A percentile compares a stretch with the other conserved stretches of the same genome.
Evolutionary conservation across 2,329 filamentous ascomycete genomes (phyloP).

Genomic region (Didymella keratinophila): DNA sequence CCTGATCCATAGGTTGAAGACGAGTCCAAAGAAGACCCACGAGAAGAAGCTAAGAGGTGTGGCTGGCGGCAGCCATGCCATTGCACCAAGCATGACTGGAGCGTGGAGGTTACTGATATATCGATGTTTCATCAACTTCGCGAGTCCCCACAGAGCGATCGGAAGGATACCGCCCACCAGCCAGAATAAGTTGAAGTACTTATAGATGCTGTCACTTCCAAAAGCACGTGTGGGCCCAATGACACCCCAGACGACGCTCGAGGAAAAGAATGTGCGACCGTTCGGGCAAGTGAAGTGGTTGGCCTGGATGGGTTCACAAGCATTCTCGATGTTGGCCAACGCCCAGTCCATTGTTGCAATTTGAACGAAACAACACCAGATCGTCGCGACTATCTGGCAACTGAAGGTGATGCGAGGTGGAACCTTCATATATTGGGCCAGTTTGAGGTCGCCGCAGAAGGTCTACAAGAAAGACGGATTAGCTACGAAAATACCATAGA

Average conservation of each 20-base stretch:
- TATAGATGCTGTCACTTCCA: slow-evolving; percentile 69
- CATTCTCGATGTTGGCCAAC: slow-evolving; percentile 55
- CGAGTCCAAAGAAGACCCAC: slow-evolving; percentile 35
- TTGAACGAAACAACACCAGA: slow-evolving; percentile 39
- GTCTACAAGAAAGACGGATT: not conserved
- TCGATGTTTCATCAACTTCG: slow-evolving; percentile 61
- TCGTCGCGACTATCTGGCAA: slow-evolving; percentile 60
- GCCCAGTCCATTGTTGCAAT: slow-evolving; percentile 60
- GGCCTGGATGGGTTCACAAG: slow-evolving; percentile 50
- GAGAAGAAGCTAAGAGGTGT: slow-evolving; percentile 36
- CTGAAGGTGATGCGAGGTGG: slow-evolving; percentile 61
- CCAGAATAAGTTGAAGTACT: slow-evolving; percentile 68
- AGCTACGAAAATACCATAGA: not conserved
- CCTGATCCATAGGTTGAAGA: slow-evolving; percentile 37
- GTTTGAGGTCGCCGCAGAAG: slow-evolving; percentile 29
- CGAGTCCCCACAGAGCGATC: slow-evolving; percentile 51
- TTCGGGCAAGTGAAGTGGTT: slow-evolving; percentile 69
- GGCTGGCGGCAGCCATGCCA: slow-evolving; percentile 63
- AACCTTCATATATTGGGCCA: slow-evolving; percentile 56
- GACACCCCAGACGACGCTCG: slow-evolving; percentile 73
- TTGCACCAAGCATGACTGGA: slow-evolving; percentile 69
- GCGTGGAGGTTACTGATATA: slow-evolving; percentile 61
- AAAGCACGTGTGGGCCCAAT: slow-evolving; percentile 71
- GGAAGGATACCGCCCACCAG: slow-evolving; percentile 63
- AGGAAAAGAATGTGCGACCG: slow-evolving; percentile 70